Evolutionary conservation across 768 basidiomycete species (phyloP).

Genomic region (Cytidiella melzeri): DNA sequence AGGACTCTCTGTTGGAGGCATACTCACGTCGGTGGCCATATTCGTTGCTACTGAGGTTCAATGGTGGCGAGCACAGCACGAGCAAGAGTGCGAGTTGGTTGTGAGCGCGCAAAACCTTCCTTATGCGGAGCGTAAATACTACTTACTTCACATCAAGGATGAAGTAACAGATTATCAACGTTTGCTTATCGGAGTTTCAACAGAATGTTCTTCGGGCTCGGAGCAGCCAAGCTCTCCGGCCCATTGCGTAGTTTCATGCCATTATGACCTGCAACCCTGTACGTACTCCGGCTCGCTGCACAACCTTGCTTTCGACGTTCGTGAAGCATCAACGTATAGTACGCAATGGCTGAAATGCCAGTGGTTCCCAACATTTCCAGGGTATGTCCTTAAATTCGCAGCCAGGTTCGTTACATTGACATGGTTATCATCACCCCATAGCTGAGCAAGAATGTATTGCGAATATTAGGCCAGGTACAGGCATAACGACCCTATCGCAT

Average conservation of each 20-base stretch:
- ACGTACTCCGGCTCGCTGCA: not conserved
- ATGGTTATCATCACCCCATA: conserved; percentile 25
- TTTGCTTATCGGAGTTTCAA: too few relatives aligned
- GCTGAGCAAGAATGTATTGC: conserved; percentile 63
- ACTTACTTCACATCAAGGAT: not conserved
- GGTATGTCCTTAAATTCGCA: conserved; percentile 2
- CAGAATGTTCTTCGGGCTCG: too few relatives aligned
- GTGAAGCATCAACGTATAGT: not conserved
- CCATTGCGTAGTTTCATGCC: too few relatives aligned
- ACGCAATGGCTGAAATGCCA: not conserved
- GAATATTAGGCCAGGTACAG: conserved; percentile 72
- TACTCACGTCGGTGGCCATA: not conserved
- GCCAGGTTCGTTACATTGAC: not conserved
- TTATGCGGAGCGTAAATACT: not conserved
- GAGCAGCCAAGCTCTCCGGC: too few relatives aligned
- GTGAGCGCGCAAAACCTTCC: not conserved
- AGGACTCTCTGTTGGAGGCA: conserved; percentile 29
- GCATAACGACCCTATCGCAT: too few relatives aligned
- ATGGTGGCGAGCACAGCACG: conserved; percentile 8
- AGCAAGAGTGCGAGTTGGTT: not conserved
- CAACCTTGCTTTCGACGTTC: not conserved
- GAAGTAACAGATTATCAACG: too few relatives aligned
- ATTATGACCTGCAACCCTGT: not conserved
- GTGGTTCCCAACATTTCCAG: not conserved
- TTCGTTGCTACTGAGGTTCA: not conserved